These are phyloP conservation scores for Lotus japonicus DNA, from an alignment of 306 rosid genomes.

Conservation along the genomic window DNA sequence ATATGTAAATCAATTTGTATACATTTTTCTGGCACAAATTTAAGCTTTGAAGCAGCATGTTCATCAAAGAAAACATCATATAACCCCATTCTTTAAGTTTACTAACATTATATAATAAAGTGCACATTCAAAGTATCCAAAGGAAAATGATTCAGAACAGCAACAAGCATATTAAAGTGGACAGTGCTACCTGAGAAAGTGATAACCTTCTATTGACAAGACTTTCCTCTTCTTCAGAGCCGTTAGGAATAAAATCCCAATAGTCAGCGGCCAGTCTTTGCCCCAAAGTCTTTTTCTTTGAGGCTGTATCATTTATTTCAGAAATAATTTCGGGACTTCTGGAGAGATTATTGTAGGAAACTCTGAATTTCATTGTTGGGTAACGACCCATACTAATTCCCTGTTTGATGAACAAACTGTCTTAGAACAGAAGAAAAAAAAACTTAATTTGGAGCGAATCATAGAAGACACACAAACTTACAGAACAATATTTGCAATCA, in stretches of 20 bases:
- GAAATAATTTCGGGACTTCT: constrained; percentile 60
- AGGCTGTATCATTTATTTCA: constrained; percentile 46
- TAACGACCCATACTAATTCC: constrained; percentile 51
- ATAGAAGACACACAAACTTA: constrained; percentile 41
- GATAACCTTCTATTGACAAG: constrained; percentile 54
- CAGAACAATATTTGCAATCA: constrained; percentile 77
- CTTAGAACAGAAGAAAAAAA: constrained; percentile 9
- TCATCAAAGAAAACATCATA: neutral
- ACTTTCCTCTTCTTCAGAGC: constrained; percentile 58
- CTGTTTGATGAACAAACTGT: constrained; percentile 35
- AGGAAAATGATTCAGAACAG: constrained; percentile 1
- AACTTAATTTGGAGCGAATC: neutral
- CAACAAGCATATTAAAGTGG: neutral
- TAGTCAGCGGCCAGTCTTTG: constrained; percentile 53
- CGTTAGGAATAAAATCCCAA: constrained; percentile 77
- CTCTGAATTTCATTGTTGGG: constrained; percentile 69
- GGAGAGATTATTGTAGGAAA: constrained; percentile 68
- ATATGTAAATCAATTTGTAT: neutral
- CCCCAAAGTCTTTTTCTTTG: constrained; percentile 30
- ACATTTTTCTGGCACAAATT: neutral
- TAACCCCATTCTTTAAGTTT: neutral
- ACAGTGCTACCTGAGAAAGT: constrained; percentile 60
- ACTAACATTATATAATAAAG: neutral
- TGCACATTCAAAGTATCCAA: neutral
- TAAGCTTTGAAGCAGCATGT: constrained; percentile 15